Evolutionary conservation across 176 grass and related monocot species (phyloP), one percentile per base, ranked within the genome.

Genomic region (Oryza glumipatula): DNA sequence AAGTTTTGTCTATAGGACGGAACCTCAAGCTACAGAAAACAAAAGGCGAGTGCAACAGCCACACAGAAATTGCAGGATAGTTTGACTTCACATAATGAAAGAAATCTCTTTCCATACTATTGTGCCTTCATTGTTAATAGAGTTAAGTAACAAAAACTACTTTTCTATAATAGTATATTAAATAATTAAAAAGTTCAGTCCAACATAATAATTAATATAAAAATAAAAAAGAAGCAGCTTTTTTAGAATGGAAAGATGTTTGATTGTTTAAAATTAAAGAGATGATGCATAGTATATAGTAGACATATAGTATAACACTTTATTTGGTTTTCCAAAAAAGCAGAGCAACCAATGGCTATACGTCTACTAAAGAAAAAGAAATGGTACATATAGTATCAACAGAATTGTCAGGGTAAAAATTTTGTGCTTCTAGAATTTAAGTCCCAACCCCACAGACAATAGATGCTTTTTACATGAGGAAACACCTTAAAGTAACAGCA

Each of bases 281-380:
- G 47, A 76, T 73, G 43, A 58, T 58, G 21, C 19, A 2, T 17
- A 58, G 5, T 70, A 33, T 33, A 41, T 0, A 36, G 35, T 39
- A 39, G 38, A 39, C 38, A 39, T 39, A 51, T 52, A 38, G 30
- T 67, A 30, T 74, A 66, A 85, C 41, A 77, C 63, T 44, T 76
- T 38, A 11, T 79, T 83, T 56, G 0, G n/a, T 33, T 52, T 85
- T 77, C 54, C 12, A 72, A 49, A 77, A 15, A 82, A 67, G 73
- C 77, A 76, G 17, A 16, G 21, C 23, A 39, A 85, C 46, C 63
- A 64, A 85, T 38, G 71, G 2, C 41, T 54, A 7, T 28, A 70
- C 33, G 12, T 70, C 11, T 67, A 71, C 15, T 13, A 35, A 28
- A 74, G 60, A 65, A 81, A 43, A 19, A 0, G 9, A 19, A 69